These are phyloP conservation scores for Immersiporthe knoxdaviesiana DNA, from an alignment of 2,329 filamentous ascomycete genomes.

Conservation along the genomic window DNA sequence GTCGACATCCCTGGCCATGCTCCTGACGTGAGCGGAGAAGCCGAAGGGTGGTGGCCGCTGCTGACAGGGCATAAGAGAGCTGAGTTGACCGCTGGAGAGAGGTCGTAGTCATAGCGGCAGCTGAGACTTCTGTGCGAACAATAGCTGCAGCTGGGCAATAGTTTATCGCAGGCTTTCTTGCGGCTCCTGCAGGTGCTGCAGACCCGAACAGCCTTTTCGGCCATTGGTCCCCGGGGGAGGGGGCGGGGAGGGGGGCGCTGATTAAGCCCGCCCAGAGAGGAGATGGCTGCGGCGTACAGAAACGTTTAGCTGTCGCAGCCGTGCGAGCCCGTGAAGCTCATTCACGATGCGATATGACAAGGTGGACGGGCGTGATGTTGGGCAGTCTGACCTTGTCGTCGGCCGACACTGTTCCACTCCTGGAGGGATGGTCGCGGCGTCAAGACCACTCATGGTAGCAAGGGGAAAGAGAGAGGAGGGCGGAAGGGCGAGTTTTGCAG, in stretches of 20 bases:
- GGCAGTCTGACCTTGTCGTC: neutral
- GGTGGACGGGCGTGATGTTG: neutral
- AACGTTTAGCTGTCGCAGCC: neutral
- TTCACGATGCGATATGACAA: neutral
- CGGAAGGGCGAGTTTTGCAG: neutral
- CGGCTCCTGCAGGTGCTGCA: constrained; percentile 28
- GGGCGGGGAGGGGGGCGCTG: too few relatives aligned
- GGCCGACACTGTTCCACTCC: neutral
- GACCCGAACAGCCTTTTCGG: constrained; percentile 10
- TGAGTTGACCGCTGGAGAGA: neutral
- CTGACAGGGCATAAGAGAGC: neutral
- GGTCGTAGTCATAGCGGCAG: neutral
- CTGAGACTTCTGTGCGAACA: constrained; percentile 4
- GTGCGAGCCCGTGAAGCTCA: neutral
- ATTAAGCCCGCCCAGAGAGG: neutral
- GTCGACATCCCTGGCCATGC: neutral
- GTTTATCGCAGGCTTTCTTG: constrained; percentile 30
- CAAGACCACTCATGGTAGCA: neutral
- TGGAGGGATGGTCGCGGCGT: neutral
- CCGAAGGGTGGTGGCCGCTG: neutral
- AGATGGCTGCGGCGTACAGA: neutral
- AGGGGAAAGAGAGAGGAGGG: neutral
- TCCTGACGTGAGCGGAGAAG: neutral
- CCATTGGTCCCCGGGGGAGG: constrained; percentile 5
- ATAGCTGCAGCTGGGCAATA: constrained; percentile 25